These are phyloP conservation scores for Leishmania major DNA, from an alignment of 208 protist genomes.

Conservation along the genomic window DNA sequence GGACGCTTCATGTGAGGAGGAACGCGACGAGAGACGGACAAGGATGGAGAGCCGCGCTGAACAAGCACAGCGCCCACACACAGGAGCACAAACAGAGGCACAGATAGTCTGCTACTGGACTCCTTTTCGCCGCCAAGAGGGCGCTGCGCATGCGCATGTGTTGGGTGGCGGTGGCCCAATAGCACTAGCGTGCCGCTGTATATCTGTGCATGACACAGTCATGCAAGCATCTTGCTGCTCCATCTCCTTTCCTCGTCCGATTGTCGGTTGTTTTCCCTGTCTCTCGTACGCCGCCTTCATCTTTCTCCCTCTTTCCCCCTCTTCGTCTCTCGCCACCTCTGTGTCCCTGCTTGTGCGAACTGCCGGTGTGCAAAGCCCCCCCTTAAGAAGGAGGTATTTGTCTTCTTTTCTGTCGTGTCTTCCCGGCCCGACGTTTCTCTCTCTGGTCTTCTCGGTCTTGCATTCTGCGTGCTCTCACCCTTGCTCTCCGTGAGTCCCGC, in stretches of 20 bases:
- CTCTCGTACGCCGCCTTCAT: not conserved
- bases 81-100: not conserved
- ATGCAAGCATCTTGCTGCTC: not conserved
- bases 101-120: not conserved
- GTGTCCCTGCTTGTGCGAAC: not conserved
- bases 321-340: not conserved
- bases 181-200: not conserved
- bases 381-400: not conserved
- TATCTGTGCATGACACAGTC: slow-evolving; percentile 2
- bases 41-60: not conserved
- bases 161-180: not conserved
- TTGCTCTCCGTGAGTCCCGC: not conserved
- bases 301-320: not conserved
- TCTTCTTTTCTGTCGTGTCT: not conserved
- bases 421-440: not conserved
- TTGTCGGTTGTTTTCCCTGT: not conserved
- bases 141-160: not conserved
- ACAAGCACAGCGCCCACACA: not conserved
- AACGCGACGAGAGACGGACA: not conserved
- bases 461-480: not conserved
- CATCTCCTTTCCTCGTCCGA: not conserved
- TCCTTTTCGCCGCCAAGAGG: not conserved
- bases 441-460: not conserved
- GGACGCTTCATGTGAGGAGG: not conserved
- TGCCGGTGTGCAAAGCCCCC: not conserved